A percentile compares a stretch with the other conserved stretches of the same genome.
These are phyloP conservation scores for Wickerhamia fluorescens DNA, from an alignment of 805 yeast genomes.

Conservation along the genomic window DNA sequence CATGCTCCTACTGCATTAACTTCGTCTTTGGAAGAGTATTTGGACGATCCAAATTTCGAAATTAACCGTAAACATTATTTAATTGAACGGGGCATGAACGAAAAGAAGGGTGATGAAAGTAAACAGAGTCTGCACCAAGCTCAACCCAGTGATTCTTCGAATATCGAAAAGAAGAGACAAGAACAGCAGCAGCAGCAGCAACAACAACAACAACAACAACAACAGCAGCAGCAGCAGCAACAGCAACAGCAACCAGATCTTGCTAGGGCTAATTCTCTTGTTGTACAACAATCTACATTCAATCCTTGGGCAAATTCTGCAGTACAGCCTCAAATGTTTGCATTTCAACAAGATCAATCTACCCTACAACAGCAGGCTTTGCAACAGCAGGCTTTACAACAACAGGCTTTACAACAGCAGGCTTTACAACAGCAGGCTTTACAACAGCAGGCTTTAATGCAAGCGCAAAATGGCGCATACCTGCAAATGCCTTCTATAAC, in stretches of 20 bases:
- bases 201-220: no score
- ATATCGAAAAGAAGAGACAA: slow-evolving; percentile 1
- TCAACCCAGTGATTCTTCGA: no score
- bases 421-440: slow-evolving; percentile 17
- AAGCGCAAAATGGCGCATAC: slow-evolving; percentile 1
- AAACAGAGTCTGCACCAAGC: slow-evolving; percentile 1
- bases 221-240: slow-evolving; percentile 2
- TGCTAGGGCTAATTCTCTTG: slow-evolving; percentile 17
- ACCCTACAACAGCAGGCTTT: slow-evolving; percentile 12
- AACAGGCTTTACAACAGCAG: slow-evolving; percentile 8
- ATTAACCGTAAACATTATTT: slow-evolving; percentile 69
- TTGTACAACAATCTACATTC: slow-evolving; percentile 31
- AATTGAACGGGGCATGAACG: slow-evolving; percentile 58
- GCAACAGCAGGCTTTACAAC: slow-evolving; percentile 12
- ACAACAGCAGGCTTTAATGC: slow-evolving; percentile 11
- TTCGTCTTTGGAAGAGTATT: slow-evolving; percentile 77
- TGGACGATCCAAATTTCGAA: slow-evolving; percentile 82
- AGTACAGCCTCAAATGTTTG: slow-evolving; percentile 10
- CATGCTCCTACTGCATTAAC: slow-evolving; percentile 96
- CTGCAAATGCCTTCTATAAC: slow-evolving; percentile 12
- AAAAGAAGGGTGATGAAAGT: slow-evolving; percentile 25
- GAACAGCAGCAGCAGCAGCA: neutral
- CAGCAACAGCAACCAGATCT: slow-evolving; percentile 4
- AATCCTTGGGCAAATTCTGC: slow-evolving; percentile 34
- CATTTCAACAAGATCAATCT: slow-evolving; percentile 14